Evolutionary conservation across 73 alveolate species (phyloP), one percentile per base, ranked within the genome.

Genomic region (Tetrahymena malaccensis): DNA sequence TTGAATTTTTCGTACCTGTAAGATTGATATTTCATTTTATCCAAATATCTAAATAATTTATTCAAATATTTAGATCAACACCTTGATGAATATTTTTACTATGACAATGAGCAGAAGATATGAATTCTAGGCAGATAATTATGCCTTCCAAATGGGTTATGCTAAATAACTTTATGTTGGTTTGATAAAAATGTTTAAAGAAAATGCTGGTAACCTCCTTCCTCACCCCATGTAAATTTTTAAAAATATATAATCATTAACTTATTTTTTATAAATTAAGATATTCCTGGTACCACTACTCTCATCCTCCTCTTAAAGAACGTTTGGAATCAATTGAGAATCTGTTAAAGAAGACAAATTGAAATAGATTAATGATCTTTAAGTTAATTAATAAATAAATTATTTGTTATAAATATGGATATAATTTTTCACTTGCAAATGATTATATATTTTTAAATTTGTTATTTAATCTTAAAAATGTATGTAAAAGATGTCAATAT

Each of bases 91-190:
- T 70, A n/a, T 70, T 31, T 19, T 70, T 40, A 70, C 89, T 31
- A 70, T 70, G 89, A 70, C 89, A 0, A 70, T 70, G 89, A 44
- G 96, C 3, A 95, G 98, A 97, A 96, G 70, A 58, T 94, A 94
- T 70, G 98, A 97, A 96, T 97, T 94, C 95, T 96, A 97, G 89
- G 98, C 98, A 5, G 98, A 97, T 94, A 93, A 84, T 35, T 97
- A 93, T 93, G 93, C 98, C 19, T 94, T 94, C 84, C 94, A 96
- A 27, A 93, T 94, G 85, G 97, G 97, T 33, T 96, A 96, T 96
- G 95, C 94, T 22, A 96, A 97, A n/a, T 56, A 94, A 44, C 84
- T 97, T 38, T 96, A 56, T 93, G 35, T 35, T 44, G 93, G 96
- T 31, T 85, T 97, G 84, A 96, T 40, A 34, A 97, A 97, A 93